These are phyloP conservation scores for Gossypium herbaceum DNA, from an alignment of 345 rosid species.

Conservation along the genomic window DNA sequence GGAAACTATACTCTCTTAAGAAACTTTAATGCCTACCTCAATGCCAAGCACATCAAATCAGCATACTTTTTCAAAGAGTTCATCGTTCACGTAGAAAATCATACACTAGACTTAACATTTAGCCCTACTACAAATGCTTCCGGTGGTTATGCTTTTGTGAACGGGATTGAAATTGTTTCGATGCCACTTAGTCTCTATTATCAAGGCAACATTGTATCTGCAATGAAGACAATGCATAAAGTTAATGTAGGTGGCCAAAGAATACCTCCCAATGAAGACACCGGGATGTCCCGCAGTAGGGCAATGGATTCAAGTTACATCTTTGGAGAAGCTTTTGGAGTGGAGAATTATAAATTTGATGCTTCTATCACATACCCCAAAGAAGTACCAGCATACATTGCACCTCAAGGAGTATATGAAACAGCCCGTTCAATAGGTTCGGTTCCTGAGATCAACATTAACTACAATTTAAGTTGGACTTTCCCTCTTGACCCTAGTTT, in stretches of 20 bases:
- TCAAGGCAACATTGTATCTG: constrained; percentile 4
- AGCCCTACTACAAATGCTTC: constrained; percentile 14
- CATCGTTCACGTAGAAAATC: constrained; percentile 3
- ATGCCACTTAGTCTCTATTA: constrained; percentile 29
- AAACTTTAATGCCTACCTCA: constrained; percentile 20
- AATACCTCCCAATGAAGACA: constrained; percentile 12
- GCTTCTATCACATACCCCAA: neutral
- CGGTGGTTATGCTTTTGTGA: constrained; percentile 1
- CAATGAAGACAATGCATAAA: constrained; percentile 24
- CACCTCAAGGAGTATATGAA: neutral
- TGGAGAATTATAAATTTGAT: neutral
- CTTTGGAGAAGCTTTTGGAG: constrained; percentile 4
- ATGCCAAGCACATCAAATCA: constrained; percentile 5
- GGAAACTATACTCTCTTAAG: constrained; percentile 19
- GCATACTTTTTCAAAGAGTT: constrained; percentile 21
- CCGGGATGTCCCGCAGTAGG: constrained; percentile 13
- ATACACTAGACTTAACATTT: constrained; percentile 19
- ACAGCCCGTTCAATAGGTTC: neutral
- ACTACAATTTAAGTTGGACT: constrained; percentile 4
- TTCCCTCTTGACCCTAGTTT: constrained; percentile 2
- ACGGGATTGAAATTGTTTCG: constrained; percentile 22
- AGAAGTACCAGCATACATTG: constrained; percentile 1
- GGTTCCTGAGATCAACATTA: neutral
- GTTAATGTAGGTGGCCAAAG: constrained; percentile 15
- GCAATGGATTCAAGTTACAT: neutral